Conservation (phyloP, 2,329 filamentous ascomycete species). For the Neonectria hederae region DNA sequence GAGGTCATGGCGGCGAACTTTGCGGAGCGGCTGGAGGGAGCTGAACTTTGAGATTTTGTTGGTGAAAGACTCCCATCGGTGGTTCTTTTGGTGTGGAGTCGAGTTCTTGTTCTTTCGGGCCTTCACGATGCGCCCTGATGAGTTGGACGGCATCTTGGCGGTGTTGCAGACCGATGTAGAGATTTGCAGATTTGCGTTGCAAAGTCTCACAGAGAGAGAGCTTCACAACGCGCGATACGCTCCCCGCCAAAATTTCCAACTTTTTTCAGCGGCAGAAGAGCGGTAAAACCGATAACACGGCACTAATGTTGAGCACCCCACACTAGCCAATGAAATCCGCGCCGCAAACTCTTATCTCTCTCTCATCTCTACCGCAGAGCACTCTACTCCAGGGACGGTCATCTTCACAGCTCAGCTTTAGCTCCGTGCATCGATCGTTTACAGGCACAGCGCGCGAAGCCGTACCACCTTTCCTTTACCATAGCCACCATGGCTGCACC, state of each 20-base stretch:
- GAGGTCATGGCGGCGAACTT: slow-evolving; percentile 85
- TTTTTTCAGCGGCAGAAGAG: slow-evolving; percentile 46
- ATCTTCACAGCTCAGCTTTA: slow-evolving; percentile 12
- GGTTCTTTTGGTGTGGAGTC: slow-evolving; percentile 81
- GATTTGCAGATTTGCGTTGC: slow-evolving; percentile 34
- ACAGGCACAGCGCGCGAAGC: slow-evolving; percentile 23
- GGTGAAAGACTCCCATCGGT: slow-evolving; percentile 92
- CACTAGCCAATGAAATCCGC: slow-evolving; percentile 44
- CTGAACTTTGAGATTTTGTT: slow-evolving; percentile 90
- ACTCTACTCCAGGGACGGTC: slow-evolving; percentile 1
- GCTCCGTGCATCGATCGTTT: slow-evolving; percentile 4
- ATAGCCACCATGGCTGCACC: slow-evolving; percentile 54
- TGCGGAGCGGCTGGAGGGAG: slow-evolving; percentile 88
- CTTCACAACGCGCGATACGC: slow-evolving; percentile 34
- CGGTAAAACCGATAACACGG: slow-evolving; percentile 50
- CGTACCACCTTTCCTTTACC: slow-evolving; percentile 24
- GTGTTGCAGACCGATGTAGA: slow-evolving; percentile 40
- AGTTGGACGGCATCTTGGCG: slow-evolving; percentile 68
- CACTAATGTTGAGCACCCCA: slow-evolving; percentile 25
- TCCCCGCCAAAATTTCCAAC: slow-evolving; percentile 45
- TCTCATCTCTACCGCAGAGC: background rate
- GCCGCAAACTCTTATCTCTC: slow-evolving; percentile 49
- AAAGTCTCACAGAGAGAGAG: slow-evolving; percentile 34
- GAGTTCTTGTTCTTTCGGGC: slow-evolving; percentile 74
- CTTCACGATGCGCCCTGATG: slow-evolving; percentile 74